Base-by-base conservation (phyloP, 78 protist species). In the Salpingoeca rosetta region DNA sequence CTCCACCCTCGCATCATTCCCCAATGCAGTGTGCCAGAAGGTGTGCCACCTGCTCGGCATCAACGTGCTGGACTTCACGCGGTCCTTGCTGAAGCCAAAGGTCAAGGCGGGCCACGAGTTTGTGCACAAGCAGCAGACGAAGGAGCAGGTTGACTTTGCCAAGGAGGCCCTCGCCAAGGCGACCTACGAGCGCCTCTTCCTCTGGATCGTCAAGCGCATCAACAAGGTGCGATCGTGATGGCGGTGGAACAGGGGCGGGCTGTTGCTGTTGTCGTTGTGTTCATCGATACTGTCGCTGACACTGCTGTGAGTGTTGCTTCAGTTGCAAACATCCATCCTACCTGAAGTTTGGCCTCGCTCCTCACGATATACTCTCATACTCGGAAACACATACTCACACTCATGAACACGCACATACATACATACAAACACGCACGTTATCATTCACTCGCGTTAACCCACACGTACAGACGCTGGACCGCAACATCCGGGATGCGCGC, bases 131-230 rank as follows among this genome's bases (percentile, higher is more conserved):
- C 86, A 88, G n/a, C 78, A 91, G 85, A 88, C 28, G 87, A 44
- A 87, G 79, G 94, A 87, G 51, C 90, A 91, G 88, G 94, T 92
- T 42, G 76, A 73, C 17, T 87, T 76, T 57, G 56, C 92, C 27
- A 65, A 95, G 45, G 96, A 96, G 37, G 97, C 99, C 65, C 94
- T 97, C 0, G 83, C 92, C 89, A 97, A 94, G 94, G 95, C 96
- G 38, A 75, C 92, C 84, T 97, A 97, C 92, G 96, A 94, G 82
- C 90, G 96, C 42, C 90, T 94, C 88, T 98, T 98, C 93, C 75
- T 82, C 38, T 92, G 93, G 94, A 91, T 97, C 51, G 98, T 97
- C 38, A 72, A 84, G 83, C 87, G 89, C 83, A 90, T 91, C 76
- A 86, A 83, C 87, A 45, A 22, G 43, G 78, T n/a, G n/a, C n/a